Evolutionary conservation across 768 basidiomycete genomes (phyloP), one percentile per base, ranked within the genome.

Genomic region (Tricholoma furcatifolium): DNA sequence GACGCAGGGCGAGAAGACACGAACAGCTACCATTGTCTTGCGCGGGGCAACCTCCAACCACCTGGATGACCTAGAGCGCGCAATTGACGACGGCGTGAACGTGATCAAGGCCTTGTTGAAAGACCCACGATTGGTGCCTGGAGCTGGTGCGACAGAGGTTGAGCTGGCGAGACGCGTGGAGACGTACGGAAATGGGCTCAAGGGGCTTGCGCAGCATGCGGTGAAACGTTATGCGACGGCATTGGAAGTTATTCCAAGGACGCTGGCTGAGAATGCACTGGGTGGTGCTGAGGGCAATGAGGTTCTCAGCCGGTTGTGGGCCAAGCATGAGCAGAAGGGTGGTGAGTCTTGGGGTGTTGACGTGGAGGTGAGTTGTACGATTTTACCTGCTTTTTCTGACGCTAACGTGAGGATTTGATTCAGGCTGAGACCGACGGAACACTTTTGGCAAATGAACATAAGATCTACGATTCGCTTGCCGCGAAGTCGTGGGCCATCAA

Each of bases 11-110:
- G 93, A 95, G 66, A 88, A 85, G 69, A 90, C 91, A 6, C 77
- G 83, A 35, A 98, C 93, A 36, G 88, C 97, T 24, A 99, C 96
- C 14, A 90, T 99, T 68, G 92, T 99, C 17, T 75, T 99, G 39
- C 84, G 97, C 12, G 97, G 97, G 1, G 96, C 97, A 30, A 99
- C 97, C 1, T 81, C 90, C 44, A 98, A 98, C 72, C 86, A 86
- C 58, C 72, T 98, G 43, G 97, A 99, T 65, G 97, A 98, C 67
- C 82, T 99, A 31, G 96, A 99, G 70, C 83, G 97, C 23, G 94
- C 96, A 24, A 78, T 99, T 43, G 97, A 98, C 66, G 95, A 98
- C 62, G 97, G 96, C 23, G 93, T 95, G 58, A 94, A 91, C 70
- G 96, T 96, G 39, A 89, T 99, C 73, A 94, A 98, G 70, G 80